Evolutionary conservation across 2,329 filamentous ascomycete species (phyloP).

Genomic region (Alternaria brassicicola): DNA sequence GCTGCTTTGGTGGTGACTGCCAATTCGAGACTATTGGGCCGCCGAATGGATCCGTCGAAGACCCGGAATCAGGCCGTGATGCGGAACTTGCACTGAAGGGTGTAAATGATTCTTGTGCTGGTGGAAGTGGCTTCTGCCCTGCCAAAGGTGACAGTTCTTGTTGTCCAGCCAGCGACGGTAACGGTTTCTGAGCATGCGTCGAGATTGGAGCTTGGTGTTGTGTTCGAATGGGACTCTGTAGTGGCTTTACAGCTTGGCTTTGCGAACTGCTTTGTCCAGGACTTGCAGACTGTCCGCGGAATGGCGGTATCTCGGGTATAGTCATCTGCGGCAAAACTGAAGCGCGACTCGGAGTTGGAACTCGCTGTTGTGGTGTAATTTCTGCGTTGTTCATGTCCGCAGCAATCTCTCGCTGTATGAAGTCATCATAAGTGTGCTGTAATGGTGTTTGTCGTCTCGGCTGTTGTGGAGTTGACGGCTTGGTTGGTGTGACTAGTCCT

Average conservation of each 20-base stretch:
- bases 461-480: constrained; percentile 42
- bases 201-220: constrained; percentile 17
- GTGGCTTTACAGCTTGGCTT: constrained; percentile 24
- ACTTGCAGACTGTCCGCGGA: constrained; percentile 31
- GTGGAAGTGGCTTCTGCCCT: constrained; percentile 34
- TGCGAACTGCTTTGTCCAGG: constrained; percentile 13
- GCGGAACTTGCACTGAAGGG: constrained; percentile 22
- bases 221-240: constrained; percentile 29
- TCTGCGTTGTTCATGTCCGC: constrained; percentile 50
- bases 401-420: constrained; percentile 56
- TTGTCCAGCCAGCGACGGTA: constrained; percentile 29
- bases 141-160: constrained; percentile 34
- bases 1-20: constrained; percentile 12
- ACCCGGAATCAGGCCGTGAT: constrained; percentile 29
- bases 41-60: constrained; percentile 40
- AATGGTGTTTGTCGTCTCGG: constrained; percentile 43
- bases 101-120: constrained; percentile 32
- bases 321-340: constrained; percentile 41
- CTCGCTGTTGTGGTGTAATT: constrained; percentile 37
- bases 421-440: constrained; percentile 51
- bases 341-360: constrained; percentile 42
- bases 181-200: constrained; percentile 24
- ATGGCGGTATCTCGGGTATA: constrained; percentile 46
- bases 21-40: constrained; percentile 27
- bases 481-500: constrained; percentile 38